A percentile compares a stretch with the other conserved stretches of the same genome.
Conservation (phyloP, 2,329 filamentous ascomycete genomes). For the Cytospora schulzeri region DNA sequence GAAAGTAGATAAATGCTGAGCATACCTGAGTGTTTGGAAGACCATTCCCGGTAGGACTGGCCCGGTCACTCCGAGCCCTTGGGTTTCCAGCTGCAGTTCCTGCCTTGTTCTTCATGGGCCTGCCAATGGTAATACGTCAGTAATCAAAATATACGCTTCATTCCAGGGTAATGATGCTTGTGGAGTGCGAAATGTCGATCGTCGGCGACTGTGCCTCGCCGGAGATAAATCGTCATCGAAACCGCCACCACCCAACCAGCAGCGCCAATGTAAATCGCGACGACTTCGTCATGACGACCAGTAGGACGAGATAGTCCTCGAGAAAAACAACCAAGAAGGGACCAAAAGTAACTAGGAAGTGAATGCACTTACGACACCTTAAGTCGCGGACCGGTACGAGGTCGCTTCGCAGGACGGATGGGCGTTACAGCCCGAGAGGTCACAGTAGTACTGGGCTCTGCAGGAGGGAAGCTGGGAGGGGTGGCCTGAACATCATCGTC, state of each 20-base stretch:
- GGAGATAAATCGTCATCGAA: neutral
- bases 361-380: conserved; percentile 66
- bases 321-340: conserved; percentile 16
- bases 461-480: conserved; percentile 50
- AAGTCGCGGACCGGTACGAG: conserved; percentile 63
- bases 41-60: conserved; percentile 63
- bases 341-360: conserved; percentile 7
- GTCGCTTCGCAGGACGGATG: conserved; percentile 57
- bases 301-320: neutral
- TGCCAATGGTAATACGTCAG: conserved; percentile 41
- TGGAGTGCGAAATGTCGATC: neutral
- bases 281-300: neutral
- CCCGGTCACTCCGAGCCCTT: conserved; percentile 64
- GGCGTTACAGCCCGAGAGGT: conserved; percentile 65
- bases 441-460: conserved; percentile 48
- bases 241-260: neutral
- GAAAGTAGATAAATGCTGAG: conserved; percentile 17
- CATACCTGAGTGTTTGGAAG: conserved; percentile 56
- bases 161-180: neutral
- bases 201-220: neutral
- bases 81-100: conserved; percentile 70
- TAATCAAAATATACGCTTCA: neutral
- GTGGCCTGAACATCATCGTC: conserved; percentile 53
- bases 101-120: conserved; percentile 75
- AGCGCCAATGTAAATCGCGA: neutral